phyloP scores from a whole-genome alignment of 495 filamentous ascomycete genomes.

The Penicillium daleae region DNA sequence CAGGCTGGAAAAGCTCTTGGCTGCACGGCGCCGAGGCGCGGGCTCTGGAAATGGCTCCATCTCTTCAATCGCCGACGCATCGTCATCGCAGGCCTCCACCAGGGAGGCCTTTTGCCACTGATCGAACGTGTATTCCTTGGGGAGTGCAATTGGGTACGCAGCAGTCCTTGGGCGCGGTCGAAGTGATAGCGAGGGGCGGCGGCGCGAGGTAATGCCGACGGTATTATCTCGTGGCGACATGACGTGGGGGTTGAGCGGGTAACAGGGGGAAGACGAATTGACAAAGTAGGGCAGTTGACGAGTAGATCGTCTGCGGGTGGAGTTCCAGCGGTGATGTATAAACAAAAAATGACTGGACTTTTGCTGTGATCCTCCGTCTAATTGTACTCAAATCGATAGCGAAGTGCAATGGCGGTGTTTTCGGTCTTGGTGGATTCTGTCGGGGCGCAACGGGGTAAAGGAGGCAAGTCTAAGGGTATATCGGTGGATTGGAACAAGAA shows the following conservation, averaged over 20 bases:
- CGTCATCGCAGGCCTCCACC: constrained; percentile 32
- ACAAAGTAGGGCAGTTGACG: neutral
- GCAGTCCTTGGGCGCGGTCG: constrained; percentile 43
- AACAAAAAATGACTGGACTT: constrained; percentile 15
- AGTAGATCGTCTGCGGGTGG: neutral
- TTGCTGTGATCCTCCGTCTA: constrained; percentile 11
- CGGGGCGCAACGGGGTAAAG: neutral
- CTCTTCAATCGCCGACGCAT: constrained; percentile 41
- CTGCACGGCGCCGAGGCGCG: constrained; percentile 40
- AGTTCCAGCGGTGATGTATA: neutral
- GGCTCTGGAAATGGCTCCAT: constrained; percentile 41
- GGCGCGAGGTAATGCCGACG: constrained; percentile 30
- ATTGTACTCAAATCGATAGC: constrained; percentile 9
- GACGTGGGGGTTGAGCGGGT: constrained; percentile 11
- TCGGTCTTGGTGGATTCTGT: neutral
- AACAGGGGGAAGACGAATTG: neutral
- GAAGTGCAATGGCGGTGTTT: constrained; percentile 7
- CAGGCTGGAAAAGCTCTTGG: constrained; percentile 53
- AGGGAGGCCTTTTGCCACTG: constrained; percentile 36
- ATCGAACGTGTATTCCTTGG: constrained; percentile 30
- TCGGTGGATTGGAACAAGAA: neutral
- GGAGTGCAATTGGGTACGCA: constrained; percentile 25
- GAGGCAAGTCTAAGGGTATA: constrained; percentile 18
- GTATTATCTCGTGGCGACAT: constrained; percentile 46
- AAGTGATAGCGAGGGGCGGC: constrained; percentile 44